Percentiles rank a stretch among this genome's conserved stretches.
Conservation (phyloP, 371 early-diverging fungal genomes). For the Rhizopus sp. region DNA sequence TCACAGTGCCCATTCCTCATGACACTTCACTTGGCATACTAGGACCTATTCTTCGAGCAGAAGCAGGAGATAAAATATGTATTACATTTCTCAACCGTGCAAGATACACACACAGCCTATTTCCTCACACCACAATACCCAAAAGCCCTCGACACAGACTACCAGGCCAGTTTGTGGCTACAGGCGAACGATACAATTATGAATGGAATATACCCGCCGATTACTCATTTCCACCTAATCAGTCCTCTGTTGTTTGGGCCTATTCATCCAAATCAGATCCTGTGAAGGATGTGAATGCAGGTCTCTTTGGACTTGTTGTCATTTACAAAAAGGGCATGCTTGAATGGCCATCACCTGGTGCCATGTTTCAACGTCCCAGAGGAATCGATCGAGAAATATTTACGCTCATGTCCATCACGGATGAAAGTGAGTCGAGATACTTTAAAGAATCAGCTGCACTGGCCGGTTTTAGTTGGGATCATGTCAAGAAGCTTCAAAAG, state of each 20-base stretch:
- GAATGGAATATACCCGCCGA: slow-evolving; percentile 49
- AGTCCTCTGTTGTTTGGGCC: slow-evolving; percentile 46
- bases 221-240: slow-evolving; percentile 27
- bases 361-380: slow-evolving; percentile 28
- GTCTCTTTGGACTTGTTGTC: slow-evolving; percentile 49
- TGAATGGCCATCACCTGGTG: slow-evolving; percentile 28
- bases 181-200: slow-evolving; percentile 40
- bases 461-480: slow-evolving; percentile 20
- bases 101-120: slow-evolving; percentile 43
- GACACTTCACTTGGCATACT: slow-evolving; percentile 44
- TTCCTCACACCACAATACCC: slow-evolving; percentile 34
- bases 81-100: slow-evolving; percentile 49
- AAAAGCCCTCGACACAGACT: background rate
- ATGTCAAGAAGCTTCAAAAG: slow-evolving; percentile 7
- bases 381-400: slow-evolving; percentile 48
- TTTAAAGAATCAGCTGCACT: slow-evolving; percentile 33
- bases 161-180: slow-evolving; percentile 31
- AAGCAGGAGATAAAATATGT: slow-evolving; percentile 50
- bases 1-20: slow-evolving; percentile 28
- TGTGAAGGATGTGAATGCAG: slow-evolving; percentile 43
- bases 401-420: slow-evolving; percentile 44
- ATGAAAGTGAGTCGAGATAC: slow-evolving; percentile 48
- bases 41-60: slow-evolving; percentile 56
- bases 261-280: slow-evolving; percentile 44
- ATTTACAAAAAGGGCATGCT: slow-evolving; percentile 45